Evolutionary conservation across 495 filamentous ascomycete genomes (phyloP), one percentile per base, ranked within the genome.

Genomic region (Annulohypoxylon stygium): DNA sequence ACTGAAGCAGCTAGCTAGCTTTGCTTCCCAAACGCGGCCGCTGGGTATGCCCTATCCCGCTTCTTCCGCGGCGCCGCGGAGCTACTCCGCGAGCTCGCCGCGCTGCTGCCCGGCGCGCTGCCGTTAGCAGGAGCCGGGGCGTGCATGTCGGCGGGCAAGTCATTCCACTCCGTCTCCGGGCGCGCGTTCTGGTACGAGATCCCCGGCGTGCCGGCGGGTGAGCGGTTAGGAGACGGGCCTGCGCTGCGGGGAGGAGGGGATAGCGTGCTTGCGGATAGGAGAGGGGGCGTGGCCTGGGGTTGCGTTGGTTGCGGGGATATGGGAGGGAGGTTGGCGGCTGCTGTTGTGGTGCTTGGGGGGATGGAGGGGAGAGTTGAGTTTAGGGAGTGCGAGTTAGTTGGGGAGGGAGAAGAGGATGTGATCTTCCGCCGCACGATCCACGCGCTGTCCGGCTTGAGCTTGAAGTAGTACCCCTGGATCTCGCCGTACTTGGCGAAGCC

Each of bases 381-480:
- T 9, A 41, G 23, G 2, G 53, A n/a, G 14, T 30, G 7, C 8
- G 33, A 3, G 37, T 47, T 18, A 43, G 18, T n/a, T n/a, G n/a
- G 30, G 36, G 16, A 30, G 23, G 18, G 3, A 18, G 50, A 34
- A 30, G 36, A 30, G 47, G 58, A 63, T 6, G 79, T 74, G 53
- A 84, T 79, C 26, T 78, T 73, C 12, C 81, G 76, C 69, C 88
- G 86, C 23, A 98, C 90, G 47, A 97, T 83, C 84, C 87, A 91
- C 2, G 95, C 95, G 16, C 91, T 91, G 57, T 88, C 89, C 1
- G 96, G 96, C 68, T 88, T 92, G 70, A 99, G 80, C 67, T 91
- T 91, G 65, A 90, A 88, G 84, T 99, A 99, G 81, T 98, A 99
- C 8, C 89, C 91, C 67, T 90, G 80, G 1, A 93, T 78, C 53